Evolutionary conservation across 306 rosid species (phyloP), one percentile per base, ranked within the genome.

Genomic region (Abrus pulchellus): DNA sequence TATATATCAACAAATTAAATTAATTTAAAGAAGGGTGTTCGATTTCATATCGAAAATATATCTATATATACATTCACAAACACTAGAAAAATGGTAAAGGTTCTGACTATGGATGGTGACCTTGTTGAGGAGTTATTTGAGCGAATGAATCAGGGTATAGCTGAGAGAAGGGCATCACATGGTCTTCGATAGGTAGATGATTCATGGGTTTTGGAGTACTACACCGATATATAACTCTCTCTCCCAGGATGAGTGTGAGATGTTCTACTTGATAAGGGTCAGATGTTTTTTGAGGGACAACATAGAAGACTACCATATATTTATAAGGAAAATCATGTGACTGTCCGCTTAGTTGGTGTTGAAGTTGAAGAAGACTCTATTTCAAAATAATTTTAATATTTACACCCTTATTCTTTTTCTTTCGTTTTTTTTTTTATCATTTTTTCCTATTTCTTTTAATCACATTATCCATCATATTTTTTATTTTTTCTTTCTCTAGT

Each of bases 61-160:
- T 1, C 4, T 5, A 43, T 43, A 5, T 43, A 38, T 9, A 4
- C 3, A n/a, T 14, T 0, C 7, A 64, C n/a, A n/a, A 6, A 30
- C 7, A 32, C 28, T 5, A 9, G 33, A 72, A 71, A 14, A 72
- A 72, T 4, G 50, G 27, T 20, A 14, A 34, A 20, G 1, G 3
- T 30, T 72, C 14, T 38, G 44, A 36, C 48, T 27, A 38, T 9
- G 65, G 34, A 28, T 28, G 0, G 78, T 77, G 61, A 92, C 97
- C 93, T 90, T 79, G 94, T 75, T 80, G 90, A 47, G 88, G 76
- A 13, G 72, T 78, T 33, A 75, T 38, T 82, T 85, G 90, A 36
- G 88, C 36, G 84, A 70, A 84, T 41, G 83, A 50, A 11, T 34
- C 72, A 1, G 88, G 75, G 84, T 78, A 87, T 12, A 80, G 47